Evolutionary conservation across 805 yeast genomes (phyloP).

Genomic region (Wickerhamiella sergipiensis): DNA sequence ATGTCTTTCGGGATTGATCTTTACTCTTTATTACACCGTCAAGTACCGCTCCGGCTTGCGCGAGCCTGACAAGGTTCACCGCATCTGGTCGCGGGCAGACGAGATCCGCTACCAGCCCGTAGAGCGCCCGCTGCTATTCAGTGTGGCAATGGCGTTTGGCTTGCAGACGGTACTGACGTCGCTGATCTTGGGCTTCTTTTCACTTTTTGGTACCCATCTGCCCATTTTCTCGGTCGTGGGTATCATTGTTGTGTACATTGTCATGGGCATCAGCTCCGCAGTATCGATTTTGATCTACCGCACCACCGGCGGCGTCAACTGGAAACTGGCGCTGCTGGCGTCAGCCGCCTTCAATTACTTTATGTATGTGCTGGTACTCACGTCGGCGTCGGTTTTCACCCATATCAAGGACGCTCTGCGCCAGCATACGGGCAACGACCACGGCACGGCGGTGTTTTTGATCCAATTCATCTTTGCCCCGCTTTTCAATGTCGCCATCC

Average conservation of each 20-base stretch:
- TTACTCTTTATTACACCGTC: conserved; percentile 16
- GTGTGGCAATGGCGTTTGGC: conserved; percentile 17
- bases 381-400: conserved; percentile 5
- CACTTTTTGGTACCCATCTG: conserved; percentile 6
- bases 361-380: conserved; percentile 6
- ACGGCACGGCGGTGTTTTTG: conserved; percentile 1
- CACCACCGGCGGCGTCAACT: conserved; percentile 16
- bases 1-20: conserved; percentile 10
- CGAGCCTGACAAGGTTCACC: conserved; percentile 20
- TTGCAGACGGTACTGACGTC: conserved; percentile 15
- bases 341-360: conserved; percentile 9
- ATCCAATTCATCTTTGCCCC: neutral
- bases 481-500: conserved; percentile 9
- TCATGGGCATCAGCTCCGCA: conserved; percentile 9
- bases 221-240: conserved; percentile 1
- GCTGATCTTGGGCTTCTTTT: neutral
- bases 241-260: conserved; percentile 2
- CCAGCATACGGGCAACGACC: neutral
- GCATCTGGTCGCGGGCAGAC: conserved; percentile 21
- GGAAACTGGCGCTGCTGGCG: conserved; percentile 10
- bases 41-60: conserved; percentile 17
- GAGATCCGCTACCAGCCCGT: conserved; percentile 22
- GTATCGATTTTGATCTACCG: conserved; percentile 17
- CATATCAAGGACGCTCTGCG: neutral
- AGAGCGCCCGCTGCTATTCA: conserved; percentile 14